phyloP scores from a whole-genome alignment of 345 rosid genomes.

The Zanthoxylum bungeanum region DNA sequence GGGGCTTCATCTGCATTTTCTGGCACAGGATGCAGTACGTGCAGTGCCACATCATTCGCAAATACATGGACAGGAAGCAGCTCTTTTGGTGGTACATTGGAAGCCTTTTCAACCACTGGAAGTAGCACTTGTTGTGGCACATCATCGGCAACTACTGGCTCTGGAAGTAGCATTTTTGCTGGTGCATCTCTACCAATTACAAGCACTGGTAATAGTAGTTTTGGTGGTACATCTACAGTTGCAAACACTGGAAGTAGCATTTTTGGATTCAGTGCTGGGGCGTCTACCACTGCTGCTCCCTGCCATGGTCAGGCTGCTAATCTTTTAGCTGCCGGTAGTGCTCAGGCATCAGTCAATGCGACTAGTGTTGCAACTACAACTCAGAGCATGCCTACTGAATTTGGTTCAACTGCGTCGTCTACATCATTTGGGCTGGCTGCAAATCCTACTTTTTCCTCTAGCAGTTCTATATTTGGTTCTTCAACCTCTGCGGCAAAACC shows the following conservation, averaged over 20 bases:
- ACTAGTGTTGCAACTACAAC: conserved; percentile 41
- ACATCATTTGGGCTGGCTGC: conserved; percentile 48
- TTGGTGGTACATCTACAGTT: conserved; percentile 34
- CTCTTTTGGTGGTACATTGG: conserved; percentile 24
- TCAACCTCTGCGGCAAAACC: conserved; percentile 39
- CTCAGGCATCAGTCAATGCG: conserved; percentile 41
- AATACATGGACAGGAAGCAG: conserved; percentile 20
- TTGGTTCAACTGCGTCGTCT: conserved; percentile 47
- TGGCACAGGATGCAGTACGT: conserved; percentile 24
- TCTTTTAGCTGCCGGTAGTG: conserved; percentile 34
- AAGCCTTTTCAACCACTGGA: conserved; percentile 29
- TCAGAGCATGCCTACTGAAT: conserved; percentile 49
- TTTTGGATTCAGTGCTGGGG: conserved; percentile 49
- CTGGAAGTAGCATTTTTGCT: conserved; percentile 35
- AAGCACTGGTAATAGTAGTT: conserved; percentile 31
- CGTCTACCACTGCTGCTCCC: conserved; percentile 37
- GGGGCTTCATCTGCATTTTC: conserved; percentile 34
- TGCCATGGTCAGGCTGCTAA: conserved; percentile 45
- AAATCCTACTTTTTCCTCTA: conserved; percentile 40
- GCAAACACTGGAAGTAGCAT: conserved; percentile 32
- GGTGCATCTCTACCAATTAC: conserved; percentile 23
- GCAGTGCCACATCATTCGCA: conserved; percentile 22
- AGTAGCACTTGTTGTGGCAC: conserved; percentile 27
- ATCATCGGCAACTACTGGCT: conserved; percentile 31
- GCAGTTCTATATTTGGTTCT: conserved; percentile 45